Evolutionary conservation across 768 basidiomycete species (phyloP).

Genomic region (Mycena leptocephala): DNA sequence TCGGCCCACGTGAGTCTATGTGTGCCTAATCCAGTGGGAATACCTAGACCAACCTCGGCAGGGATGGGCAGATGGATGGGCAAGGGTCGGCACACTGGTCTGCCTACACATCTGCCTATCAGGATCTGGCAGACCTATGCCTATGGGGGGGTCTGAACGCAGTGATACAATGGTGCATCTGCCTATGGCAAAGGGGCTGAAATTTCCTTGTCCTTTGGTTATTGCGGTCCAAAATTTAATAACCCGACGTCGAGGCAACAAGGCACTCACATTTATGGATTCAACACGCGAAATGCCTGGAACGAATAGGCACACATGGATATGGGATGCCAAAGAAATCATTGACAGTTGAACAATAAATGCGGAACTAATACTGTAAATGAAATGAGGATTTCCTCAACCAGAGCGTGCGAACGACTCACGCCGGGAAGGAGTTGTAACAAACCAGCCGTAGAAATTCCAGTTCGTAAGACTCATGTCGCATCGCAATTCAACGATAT

Average conservation of each 20-base stretch:
- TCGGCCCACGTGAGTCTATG: too few species aligned
- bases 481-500: not conserved
- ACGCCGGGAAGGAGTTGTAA: slow-evolving; percentile 30
- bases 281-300: slow-evolving; percentile 14
- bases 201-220: slow-evolving; percentile 5
- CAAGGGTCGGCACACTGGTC: too few species aligned
- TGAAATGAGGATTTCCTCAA: not conserved
- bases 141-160: too few species aligned
- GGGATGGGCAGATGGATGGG: too few species aligned
- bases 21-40: too few species aligned
- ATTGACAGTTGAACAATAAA: slow-evolving; percentile 31
- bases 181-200: slow-evolving; percentile 12
- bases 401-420: not conserved
- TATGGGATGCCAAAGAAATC: not conserved
- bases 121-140: too few species aligned
- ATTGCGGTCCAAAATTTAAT: not conserved
- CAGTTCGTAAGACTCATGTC: not conserved
- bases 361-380: slow-evolving; percentile 24
- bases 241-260: not conserved
- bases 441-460: not conserved
- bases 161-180: slow-evolving; percentile 9
- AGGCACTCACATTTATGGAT: slow-evolving; percentile 8
- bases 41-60: too few species aligned
- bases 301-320: not conserved
- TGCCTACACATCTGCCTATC: too few species aligned